These are phyloP conservation scores for Beauveria bassiana DNA, from an alignment of 2,329 filamentous ascomycete genomes.

Conservation along the genomic window DNA sequence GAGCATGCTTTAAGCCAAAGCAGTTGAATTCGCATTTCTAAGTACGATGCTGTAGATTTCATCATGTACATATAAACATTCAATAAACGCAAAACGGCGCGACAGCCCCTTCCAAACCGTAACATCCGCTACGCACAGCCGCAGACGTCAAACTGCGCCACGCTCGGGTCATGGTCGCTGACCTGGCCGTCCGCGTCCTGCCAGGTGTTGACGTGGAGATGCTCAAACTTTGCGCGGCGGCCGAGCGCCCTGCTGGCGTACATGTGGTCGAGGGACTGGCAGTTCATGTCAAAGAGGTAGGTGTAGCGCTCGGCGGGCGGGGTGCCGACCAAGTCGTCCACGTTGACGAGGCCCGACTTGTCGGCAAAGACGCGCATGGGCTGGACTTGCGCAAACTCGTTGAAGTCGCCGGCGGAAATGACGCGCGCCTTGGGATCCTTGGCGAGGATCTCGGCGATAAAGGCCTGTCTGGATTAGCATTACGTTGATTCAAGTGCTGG, in stretches of 20 bases:
- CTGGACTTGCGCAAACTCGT: constrained; percentile 59
- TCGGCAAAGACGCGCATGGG: constrained; percentile 48
- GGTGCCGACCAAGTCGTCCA: constrained; percentile 52
- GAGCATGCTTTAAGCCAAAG: too few relatives aligned
- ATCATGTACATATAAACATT: background rate
- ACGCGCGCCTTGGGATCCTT: constrained; percentile 48
- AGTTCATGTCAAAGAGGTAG: constrained; percentile 63
- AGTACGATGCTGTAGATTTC: background rate
- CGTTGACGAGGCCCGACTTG: constrained; percentile 49
- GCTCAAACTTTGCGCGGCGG: constrained; percentile 45
- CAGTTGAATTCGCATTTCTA: background rate
- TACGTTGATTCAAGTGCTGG: too few relatives aligned
- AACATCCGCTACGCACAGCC: constrained; percentile 16
- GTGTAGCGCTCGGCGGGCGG: constrained; percentile 56
- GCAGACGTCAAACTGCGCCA: constrained; percentile 57
- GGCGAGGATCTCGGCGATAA: constrained; percentile 49
- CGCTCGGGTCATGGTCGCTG: constrained; percentile 63
- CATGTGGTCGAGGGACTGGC: constrained; percentile 64
- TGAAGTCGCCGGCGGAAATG: constrained; percentile 61
- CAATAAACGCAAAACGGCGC: background rate
- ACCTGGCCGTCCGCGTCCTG: constrained; percentile 45
- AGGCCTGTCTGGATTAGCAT: constrained; percentile 26
- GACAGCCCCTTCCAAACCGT: too few relatives aligned
- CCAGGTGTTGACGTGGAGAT: constrained; percentile 68
- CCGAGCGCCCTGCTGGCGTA: constrained; percentile 51